Evolutionary conservation across 371 early-diverging fungal species (phyloP), one percentile per base, ranked within the genome.

Genomic region (Mortierella sp.): DNA sequence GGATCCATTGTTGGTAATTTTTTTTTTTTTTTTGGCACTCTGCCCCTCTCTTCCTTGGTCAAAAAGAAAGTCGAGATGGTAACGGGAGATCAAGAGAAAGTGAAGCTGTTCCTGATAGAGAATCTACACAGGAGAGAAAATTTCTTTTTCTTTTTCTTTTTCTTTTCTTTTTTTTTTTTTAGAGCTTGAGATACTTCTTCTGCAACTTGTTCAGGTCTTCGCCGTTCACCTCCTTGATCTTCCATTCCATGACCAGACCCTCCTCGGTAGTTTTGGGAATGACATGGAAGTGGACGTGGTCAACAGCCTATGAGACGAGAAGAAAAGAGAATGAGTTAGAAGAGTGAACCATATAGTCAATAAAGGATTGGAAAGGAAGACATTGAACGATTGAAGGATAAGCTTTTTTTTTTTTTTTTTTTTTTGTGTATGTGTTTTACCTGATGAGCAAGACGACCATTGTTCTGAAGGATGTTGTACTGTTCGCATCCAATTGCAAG

Each of bases 391-490:
- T n/a, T n/a, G 46, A 46, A 12, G 46, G 9, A 46, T 46, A 46
- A 46, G 12, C 9, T 46, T 46, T 12, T 46, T 12, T 46, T n/a
- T n/a, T n/a, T n/a, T n/a, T n/a, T n/a, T n/a, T n/a, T n/a, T n/a
- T n/a, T n/a, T n/a, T n/a, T n/a, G n/a, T n/a, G n/a, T n/a, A n/a
- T n/a, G n/a, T n/a, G n/a, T n/a, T n/a, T 58, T 70, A 84, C 89
- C 87, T 91, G 87, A 72, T 91, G 91, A 15, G 94, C 95, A 51
- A 91, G 75, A 30, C 77, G 79, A 15, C 96, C 96, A 70, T 95
- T 95, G 85, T 95, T 95, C 91, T 93, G 67, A 30, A 98, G 81
- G 28, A 98, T 82, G 83, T 98, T 98, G 87, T 97, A 98, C 70
- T 95, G 85, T 23, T 87, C 87, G 50, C 88, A 84, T 18, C 91